Base-by-base conservation (phyloP, 768 basidiomycete species). In the Tylopilus intermedius region DNA sequence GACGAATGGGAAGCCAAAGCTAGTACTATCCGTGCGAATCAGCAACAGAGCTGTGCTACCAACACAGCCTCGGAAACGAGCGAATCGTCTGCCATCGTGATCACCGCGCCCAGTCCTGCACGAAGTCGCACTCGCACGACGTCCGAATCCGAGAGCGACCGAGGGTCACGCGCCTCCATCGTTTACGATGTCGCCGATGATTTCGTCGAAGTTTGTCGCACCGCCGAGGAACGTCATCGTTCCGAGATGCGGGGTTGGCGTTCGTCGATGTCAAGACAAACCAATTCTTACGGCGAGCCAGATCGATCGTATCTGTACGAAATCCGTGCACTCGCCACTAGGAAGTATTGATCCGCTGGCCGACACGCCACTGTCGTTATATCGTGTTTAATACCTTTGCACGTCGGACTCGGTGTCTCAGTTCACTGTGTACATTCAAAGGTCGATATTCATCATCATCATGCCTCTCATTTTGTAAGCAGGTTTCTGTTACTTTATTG, bases 161-260 rank as follows among this genome's bases (percentile, higher is more conserved):
- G 89, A 44, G 85, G 88, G 42, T 89, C 88, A 40, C 78, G 89
- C 55, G 88, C 86, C 38, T 88, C 86, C 7, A 80, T 89, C 73
- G 80, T 88, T 32, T 83, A 78, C 63, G 86, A 90, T 60, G 79
- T 92, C 26, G 86, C 90, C 52, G 84, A 89, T 56, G 74, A 78
- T 50, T 86, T 95, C 62, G 70, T 86, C 56, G 79, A 81, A 56
- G 77, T 76, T 51, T 94, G 90, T 65, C 79, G 80, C 42, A 70
- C 72, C 11, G 93, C 92, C 8, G 92, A 94, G 67, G 83, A 84
- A 64, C 80, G 91, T 47, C 93, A 96, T 72, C 80, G 81, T 45
- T 70, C 68, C 22, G 94, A 96, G 71, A 88, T 93, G 79, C 86
- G 82, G 58, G 88, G 88, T 5, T 95, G 92, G 94, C 68, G 68